Percentiles rank a stretch among this genome's conserved stretches.
Evolutionary conservation across 164 flowering plant genomes (phyloP).

Genomic region (Magnolia sinica): DNA sequence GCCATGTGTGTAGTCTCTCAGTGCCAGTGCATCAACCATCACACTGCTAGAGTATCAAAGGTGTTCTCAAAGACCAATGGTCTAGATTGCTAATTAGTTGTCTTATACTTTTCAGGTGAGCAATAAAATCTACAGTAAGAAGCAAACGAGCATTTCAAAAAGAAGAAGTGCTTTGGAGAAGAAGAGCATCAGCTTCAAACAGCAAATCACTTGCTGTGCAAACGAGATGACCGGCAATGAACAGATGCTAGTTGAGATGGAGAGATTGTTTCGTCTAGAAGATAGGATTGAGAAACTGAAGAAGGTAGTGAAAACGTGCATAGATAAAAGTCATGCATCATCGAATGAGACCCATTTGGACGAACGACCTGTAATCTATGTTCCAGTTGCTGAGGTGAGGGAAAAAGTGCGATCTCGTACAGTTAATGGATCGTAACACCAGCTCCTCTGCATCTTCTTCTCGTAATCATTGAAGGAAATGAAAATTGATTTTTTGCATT

Average conservation of each 20-base stretch:
- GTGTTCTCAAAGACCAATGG: too few species aligned
- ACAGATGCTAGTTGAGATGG: slow-evolving; percentile 53
- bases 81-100: too few species aligned
- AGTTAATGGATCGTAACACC: neutral
- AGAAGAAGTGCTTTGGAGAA: slow-evolving; percentile 15
- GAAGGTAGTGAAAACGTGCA: slow-evolving; percentile 26
- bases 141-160: slow-evolving; percentile 24
- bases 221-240: slow-evolving; percentile 15
- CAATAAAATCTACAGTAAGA: slow-evolving; percentile 52
- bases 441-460: neutral
- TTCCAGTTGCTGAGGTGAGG: slow-evolving; percentile 72
- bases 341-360: slow-evolving; percentile 9
- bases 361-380: slow-evolving; percentile 40
- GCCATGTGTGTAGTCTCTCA: too few species aligned
- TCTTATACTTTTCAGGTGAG: slow-evolving; percentile 25
- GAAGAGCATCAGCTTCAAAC: slow-evolving; percentile 16
- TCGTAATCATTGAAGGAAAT: neutral
- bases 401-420: slow-evolving; percentile 43
- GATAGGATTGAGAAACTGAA: slow-evolving; percentile 43
- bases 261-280: slow-evolving; percentile 58
- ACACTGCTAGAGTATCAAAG: too few species aligned
- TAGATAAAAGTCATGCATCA: slow-evolving; percentile 18
- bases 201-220: neutral
- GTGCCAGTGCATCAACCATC: too few species aligned
- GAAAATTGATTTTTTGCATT: neutral